A percentile compares a stretch with the other conserved stretches of the same genome.
Evolutionary conservation across 2,329 filamentous ascomycete genomes (phyloP).

Genomic region (Hawksworthiomyces lignivorus): DNA sequence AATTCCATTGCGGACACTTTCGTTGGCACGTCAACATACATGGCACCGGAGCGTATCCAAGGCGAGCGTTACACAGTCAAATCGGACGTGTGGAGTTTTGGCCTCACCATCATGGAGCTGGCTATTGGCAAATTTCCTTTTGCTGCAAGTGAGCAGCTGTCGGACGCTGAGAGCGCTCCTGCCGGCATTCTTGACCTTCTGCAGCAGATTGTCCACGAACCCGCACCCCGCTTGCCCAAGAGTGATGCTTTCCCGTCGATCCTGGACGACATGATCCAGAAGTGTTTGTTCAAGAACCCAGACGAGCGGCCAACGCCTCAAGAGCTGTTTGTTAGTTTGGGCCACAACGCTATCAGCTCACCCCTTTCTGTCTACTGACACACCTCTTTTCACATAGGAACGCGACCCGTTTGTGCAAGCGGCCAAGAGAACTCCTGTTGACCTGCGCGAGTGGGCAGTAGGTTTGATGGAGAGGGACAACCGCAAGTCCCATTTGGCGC

Average conservation of each 20-base stretch:
- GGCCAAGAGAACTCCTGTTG: constrained; percentile 90
- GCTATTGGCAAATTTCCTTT: constrained; percentile 98
- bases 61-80: constrained; percentile 96
- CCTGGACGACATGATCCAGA: constrained; percentile 93
- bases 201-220: constrained; percentile 96
- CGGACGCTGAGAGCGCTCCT: constrained; percentile 71
- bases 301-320: constrained; percentile 85
- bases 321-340: constrained; percentile 71
- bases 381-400: constrained; percentile 55
- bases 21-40: constrained; percentile 97
- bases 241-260: constrained; percentile 95
- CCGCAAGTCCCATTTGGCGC: constrained; percentile 85
- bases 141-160: constrained; percentile 61
- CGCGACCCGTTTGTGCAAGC: constrained; percentile 92
- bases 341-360: not conserved
- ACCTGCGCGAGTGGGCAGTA: constrained; percentile 88
- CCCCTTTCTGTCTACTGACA: not conserved
- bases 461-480: constrained; percentile 92
- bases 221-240: constrained; percentile 86
- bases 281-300: constrained; percentile 85
- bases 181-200: constrained; percentile 93
- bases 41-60: constrained; percentile 97
- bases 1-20: constrained; percentile 98
- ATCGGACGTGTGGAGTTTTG: constrained; percentile 98
- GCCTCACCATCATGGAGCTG: constrained; percentile 89